Conservation (phyloP, 2,329 filamentous ascomycete species). For the Coniochaeta ligniaria region DNA sequence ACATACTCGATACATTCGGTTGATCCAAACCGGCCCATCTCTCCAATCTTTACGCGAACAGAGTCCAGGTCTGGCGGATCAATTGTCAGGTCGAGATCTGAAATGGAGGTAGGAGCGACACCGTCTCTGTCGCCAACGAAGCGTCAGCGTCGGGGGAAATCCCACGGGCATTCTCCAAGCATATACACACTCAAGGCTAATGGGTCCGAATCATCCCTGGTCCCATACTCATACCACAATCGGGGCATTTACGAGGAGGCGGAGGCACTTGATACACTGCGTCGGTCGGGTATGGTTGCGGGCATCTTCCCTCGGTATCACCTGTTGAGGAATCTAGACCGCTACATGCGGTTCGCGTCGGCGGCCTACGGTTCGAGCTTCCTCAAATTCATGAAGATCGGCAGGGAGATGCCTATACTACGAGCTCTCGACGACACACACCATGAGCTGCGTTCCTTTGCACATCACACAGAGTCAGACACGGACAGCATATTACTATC, state of each 20-base stretch:
- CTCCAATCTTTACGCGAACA: conserved; percentile 28
- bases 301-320: conserved; percentile 54
- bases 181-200: conserved; percentile 54
- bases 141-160: conserved; percentile 21
- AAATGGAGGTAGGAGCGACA: conserved; percentile 20
- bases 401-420: conserved; percentile 37
- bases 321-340: conserved; percentile 53
- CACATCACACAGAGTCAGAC: conserved; percentile 52
- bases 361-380: conserved; percentile 60
- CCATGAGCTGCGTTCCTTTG: conserved; percentile 55
- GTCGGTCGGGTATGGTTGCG: conserved; percentile 45
- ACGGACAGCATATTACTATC: conserved; percentile 56
- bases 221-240: conserved; percentile 40
- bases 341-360: conserved; percentile 61
- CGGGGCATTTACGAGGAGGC: conserved; percentile 41
- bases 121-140: conserved; percentile 8
- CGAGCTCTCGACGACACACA: conserved; percentile 42
- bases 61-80: conserved; percentile 20
- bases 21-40: conserved; percentile 34
- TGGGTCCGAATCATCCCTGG: conserved; percentile 46
- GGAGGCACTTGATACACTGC: conserved; percentile 39
- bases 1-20: conserved; percentile 43
- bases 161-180: conserved; percentile 37
- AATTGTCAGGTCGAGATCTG: conserved; percentile 23
- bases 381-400: conserved; percentile 55